Base-by-base conservation (phyloP, 306 rosid species). In the Cucumis cinereus region DNA sequence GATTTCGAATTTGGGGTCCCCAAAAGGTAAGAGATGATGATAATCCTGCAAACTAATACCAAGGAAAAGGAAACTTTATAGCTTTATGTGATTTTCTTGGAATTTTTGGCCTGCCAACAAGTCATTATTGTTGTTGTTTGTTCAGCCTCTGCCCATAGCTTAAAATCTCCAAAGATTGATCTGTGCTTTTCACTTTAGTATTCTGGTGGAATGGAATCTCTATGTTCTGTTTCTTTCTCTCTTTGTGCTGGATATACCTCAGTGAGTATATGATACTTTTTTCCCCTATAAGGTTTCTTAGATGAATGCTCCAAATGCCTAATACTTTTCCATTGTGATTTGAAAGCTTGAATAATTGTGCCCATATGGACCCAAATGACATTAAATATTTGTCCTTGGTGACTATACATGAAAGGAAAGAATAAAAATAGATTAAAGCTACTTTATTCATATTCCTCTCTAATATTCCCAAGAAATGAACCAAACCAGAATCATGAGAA, bases 371-470 rank as follows among this genome's bases (percentile, higher is more conserved):
- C 80, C 81, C 59, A 38, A 30, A 3, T 30, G 24, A 41, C 64
- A 80, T 77, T 28, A 54, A 72, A 35, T 23, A 75, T 79, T 68
- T 20, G 53, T 54, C 78, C 53, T 78, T 79, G 72, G 24, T 79
- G 67, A 40, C 89, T 81, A 66, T 14, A 66, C 74, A 23, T 62
- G 59, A 79, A 89, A 89, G 91, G 63, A 85, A 87, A 81, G 91
- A 84, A 89, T 81, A 77, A 67, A 75, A 79, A n/a, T 80, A 30
- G 66, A 22, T 52, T 52, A 74, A 73, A 73, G 57, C 79, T 62
- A 40, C 78, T 74, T 79, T 54, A 52, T 28, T 35, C 24, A 73
- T 73, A 17, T 72, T 72, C 76, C 61, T 61, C 55, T 47, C 35
- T 57, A 52, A 72, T 23, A 45, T 40, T 78, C 33, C 36, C 11